Percentiles rank a stretch among this genome's conserved stretches.
Evolutionary conservation across 257 asterid species (phyloP).

Genomic region (Echites panduratus): DNA sequence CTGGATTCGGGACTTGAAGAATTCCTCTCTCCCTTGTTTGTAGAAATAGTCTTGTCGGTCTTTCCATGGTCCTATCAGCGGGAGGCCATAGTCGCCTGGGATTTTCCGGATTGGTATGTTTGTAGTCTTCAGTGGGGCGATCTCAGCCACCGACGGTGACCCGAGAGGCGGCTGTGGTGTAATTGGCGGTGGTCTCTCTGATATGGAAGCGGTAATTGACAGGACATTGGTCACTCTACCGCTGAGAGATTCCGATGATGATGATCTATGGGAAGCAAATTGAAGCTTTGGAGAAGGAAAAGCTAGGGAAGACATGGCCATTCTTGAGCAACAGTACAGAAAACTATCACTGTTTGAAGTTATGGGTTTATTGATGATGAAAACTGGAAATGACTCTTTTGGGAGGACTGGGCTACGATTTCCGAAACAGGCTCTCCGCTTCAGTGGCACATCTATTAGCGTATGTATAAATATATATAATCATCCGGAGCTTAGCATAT

Average conservation of each 20-base stretch:
- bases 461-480: neutral
- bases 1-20: slow-evolving; percentile 57
- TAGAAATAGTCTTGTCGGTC: slow-evolving; percentile 76
- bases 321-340: neutral
- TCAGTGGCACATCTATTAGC: no score
- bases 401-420: neutral
- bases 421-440: neutral
- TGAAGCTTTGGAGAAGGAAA: slow-evolving; percentile 28
- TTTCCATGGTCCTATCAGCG: slow-evolving; percentile 61
- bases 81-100: slow-evolving; percentile 78
- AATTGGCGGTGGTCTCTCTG: slow-evolving; percentile 30
- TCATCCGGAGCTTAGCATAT: neutral
- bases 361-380: neutral
- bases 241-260: slow-evolving; percentile 1
- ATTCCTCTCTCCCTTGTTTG: slow-evolving; percentile 74
- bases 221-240: neutral
- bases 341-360: neutral
- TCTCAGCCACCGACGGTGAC: neutral
- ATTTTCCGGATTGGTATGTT: slow-evolving; percentile 40
- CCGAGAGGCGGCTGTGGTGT: slow-evolving; percentile 2
- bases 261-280: slow-evolving; percentile 15
- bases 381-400: neutral
- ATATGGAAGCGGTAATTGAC: slow-evolving; percentile 29
- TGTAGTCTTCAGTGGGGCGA: slow-evolving; percentile 7
- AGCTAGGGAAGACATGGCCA: slow-evolving; percentile 38